Evolutionary conservation across 305 asterid species (phyloP), one percentile per base, ranked within the genome.

Genomic region (Lippia alba): DNA sequence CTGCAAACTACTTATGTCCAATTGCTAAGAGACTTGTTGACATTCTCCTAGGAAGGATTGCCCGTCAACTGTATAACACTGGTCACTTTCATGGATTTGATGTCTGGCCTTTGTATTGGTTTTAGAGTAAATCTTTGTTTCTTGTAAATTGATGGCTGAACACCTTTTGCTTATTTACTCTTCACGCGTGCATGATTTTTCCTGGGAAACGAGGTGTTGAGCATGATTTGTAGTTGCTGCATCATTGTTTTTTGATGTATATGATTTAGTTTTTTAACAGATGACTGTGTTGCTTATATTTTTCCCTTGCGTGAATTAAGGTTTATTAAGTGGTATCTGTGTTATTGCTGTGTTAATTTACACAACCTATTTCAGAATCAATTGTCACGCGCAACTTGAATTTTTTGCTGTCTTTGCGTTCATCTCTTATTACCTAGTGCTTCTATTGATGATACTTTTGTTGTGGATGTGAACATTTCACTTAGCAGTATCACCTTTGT

Each of bases 271-370:
- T 7, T 36, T 33, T 14, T 51, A 24, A 24, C 30, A 24, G 30
- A 24, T 34, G n/a, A 33, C 49, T 32, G 8, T 33, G 3, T 32
- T 8, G 1, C 16, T 30, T 12, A 0, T 14, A 12, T 10, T 24
- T 32, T 30, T 66, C 51, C 71, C 17, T 40, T 15, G 19, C 51
- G 16, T 34, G 39, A 66, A 16, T 2, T 53, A 66, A 18, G 51
- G 20, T 10, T n/a, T 66, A 61, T 39, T 49, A 49, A 32, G 17
- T 32, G 46, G 33, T 18, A 8, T 19, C 15, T n/a, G 24, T 44
- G 4, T 9, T 51, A 48, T 34, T 19, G 44, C 30, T 24, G 30
- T 24, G 30, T 24, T 24, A 24, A 24, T 3, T 24, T 24, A 24
- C 30, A 24, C 30, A 24, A 24, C 30, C 30, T 24, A 24, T 24